A percentile compares a stretch with the other conserved stretches of the same genome.
These are phyloP conservation scores for Malassezia cuniculi DNA, from an alignment of 1,284 basidiomycete species.

Conservation along the genomic window DNA sequence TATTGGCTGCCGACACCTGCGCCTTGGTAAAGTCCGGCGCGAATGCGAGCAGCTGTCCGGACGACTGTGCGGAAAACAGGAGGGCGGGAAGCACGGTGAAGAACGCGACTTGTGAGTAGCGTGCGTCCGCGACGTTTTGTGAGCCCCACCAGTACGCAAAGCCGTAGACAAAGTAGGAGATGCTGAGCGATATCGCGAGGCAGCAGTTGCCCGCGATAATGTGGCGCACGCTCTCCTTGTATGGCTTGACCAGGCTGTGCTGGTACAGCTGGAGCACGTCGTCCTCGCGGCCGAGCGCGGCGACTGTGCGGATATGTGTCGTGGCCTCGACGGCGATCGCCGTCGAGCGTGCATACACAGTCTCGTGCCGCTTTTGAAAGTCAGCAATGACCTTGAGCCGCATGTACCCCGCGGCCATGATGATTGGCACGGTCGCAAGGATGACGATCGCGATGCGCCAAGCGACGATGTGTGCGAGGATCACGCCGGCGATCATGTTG, in stretches of 20 bases:
- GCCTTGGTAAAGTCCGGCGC: constrained; percentile 32
- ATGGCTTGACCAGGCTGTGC: constrained; percentile 20
- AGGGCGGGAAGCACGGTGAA: constrained; percentile 34
- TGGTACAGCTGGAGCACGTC: constrained; percentile 27
- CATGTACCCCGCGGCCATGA: constrained; percentile 27
- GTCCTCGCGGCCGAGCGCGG: constrained; percentile 22
- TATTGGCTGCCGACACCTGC: constrained; percentile 26
- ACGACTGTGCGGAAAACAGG: constrained; percentile 34
- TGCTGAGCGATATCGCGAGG: constrained; percentile 27
- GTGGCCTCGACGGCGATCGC: constrained; percentile 33
- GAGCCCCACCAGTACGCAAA: constrained; percentile 40
- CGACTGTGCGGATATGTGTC: constrained; percentile 28
- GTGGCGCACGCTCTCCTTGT: constrained; percentile 23
- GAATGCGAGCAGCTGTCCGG: constrained; percentile 34
- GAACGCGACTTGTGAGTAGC: constrained; percentile 28
- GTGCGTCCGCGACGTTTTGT: constrained; percentile 25
- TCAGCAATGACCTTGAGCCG: constrained; percentile 33
- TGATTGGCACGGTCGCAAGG: constrained; percentile 26
- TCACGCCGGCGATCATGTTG: constrained; percentile 29
- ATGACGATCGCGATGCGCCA: constrained; percentile 36
- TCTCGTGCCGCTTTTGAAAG: constrained; percentile 32
- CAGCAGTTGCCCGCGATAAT: constrained; percentile 27
- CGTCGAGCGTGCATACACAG: constrained; percentile 27
- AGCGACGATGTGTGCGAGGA: constrained; percentile 22
- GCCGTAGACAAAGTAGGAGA: constrained; percentile 35